Evolutionary conservation across 768 basidiomycete species (phyloP).

Genomic region (Tricholoma flavovirens): DNA sequence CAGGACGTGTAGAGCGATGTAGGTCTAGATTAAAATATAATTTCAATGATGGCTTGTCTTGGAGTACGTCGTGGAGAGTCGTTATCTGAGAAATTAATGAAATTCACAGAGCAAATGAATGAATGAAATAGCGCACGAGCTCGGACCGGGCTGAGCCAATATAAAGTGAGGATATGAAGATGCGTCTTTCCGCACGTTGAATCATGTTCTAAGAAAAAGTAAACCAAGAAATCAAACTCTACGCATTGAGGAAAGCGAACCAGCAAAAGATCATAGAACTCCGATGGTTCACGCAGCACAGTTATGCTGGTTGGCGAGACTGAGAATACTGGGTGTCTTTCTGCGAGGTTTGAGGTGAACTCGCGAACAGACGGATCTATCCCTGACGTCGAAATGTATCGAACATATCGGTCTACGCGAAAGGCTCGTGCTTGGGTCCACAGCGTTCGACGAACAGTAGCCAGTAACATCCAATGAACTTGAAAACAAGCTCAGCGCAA

Average conservation of each 20-base stretch:
- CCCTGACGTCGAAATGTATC: conserved; percentile 21
- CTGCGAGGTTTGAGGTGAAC: conserved; percentile 30
- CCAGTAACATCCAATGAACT: neutral
- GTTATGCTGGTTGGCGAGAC: conserved; percentile 41
- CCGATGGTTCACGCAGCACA: conserved; percentile 49
- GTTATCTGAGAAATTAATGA: conserved; percentile 49
- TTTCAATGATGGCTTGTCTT: conserved; percentile 51
- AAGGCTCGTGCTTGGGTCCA: conserved; percentile 1
- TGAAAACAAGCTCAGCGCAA: too few species aligned
- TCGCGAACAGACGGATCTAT: conserved; percentile 32
- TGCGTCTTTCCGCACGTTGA: conserved; percentile 62
- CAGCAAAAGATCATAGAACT: conserved; percentile 52
- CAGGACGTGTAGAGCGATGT: conserved; percentile 72
- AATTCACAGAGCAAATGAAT: neutral
- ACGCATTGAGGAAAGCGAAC: conserved; percentile 27
- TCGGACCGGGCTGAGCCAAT: conserved; percentile 75
- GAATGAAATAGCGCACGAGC: conserved; percentile 51
- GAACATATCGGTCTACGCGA: neutral
- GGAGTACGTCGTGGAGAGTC: conserved; percentile 56
- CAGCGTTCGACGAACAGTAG: neutral
- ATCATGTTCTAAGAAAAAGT: conserved; percentile 58
- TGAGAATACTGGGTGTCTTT: conserved; percentile 43
- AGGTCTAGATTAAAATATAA: conserved; percentile 76
- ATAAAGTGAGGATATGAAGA: conserved; percentile 90
- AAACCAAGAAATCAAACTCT: neutral